Base-by-base conservation (phyloP, 1,284 basidiomycete genomes). In the Prillingera fragicola region DNA sequence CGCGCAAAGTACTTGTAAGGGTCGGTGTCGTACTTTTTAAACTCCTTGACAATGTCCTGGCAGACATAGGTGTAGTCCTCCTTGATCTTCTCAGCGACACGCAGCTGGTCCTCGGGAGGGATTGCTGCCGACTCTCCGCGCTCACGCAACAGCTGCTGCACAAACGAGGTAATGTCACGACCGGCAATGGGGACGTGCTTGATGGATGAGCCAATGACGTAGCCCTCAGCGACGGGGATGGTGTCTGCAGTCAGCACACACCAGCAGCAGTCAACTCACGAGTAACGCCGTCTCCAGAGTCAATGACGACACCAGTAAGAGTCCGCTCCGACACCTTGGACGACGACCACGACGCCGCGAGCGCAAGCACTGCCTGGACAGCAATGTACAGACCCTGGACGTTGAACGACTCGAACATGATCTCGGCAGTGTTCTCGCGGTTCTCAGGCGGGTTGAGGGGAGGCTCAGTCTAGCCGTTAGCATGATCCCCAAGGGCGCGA, bases 401-500 rank as follows among this genome's bases (percentile, higher is more conserved):
- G 72, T 96, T 97, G 80, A 96, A 95, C 1, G 89, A 94, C 74
- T 96, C 95, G 72, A 98, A 98, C 82, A 99, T 97, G 77, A 98
- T 97, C 70, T 99, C 95, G 12, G 95, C 95, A 0, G 94, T 98
- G 70, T 95, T 92, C 73, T 99, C 95, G 56, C 95, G 80, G 76
- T 99, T 99, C 77, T 99, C 95, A 4, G 95, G 95, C 2, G 94
- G 82, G 69, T 99, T 98, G 52, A 98, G 82, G 33, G 95, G 95
- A 9, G 95, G 95, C 69, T 98, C 95, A 22, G 95, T 99, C 91
- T 95, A 56, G 7, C 23, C 9, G 40, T 47, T 15, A 47, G 35
- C 18, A 17, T 26, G 24, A n/a, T 12, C 38, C 3, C 14, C 18
- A 10, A 13, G 4, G 14, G n/a, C 17, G 19, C 12, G 13, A 78